phyloP scores from a whole-genome alignment of 129 eudicot genomes.

The Centella asiatica region DNA sequence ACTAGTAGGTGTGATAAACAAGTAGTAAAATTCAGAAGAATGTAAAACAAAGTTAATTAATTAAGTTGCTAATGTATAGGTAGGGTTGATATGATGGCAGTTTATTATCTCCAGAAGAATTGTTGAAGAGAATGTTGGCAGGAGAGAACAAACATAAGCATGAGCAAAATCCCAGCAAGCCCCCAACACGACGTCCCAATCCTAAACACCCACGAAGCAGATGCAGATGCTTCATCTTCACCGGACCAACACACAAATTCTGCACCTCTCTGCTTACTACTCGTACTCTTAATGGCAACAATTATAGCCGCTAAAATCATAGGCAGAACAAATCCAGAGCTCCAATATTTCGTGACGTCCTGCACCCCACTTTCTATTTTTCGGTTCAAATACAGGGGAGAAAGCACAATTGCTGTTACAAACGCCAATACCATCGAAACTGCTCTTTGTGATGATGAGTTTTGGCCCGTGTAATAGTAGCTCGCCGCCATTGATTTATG shows the following conservation, averaged over 20 bases:
- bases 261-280: constrained; percentile 1
- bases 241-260: not conserved
- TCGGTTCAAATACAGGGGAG: constrained; percentile 54
- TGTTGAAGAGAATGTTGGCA: constrained; percentile 69
- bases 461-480: constrained; percentile 17
- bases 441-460: constrained; percentile 38
- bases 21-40: too few species aligned
- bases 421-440: constrained; percentile 65
- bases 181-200: constrained; percentile 77
- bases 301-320: constrained; percentile 62
- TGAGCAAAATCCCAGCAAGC: constrained; percentile 51
- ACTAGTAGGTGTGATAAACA: too few species aligned
- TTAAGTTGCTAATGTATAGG: too few species aligned
- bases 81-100: too few species aligned
- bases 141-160: constrained; percentile 57
- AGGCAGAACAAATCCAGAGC: constrained; percentile 71
- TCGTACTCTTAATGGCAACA: constrained; percentile 70
- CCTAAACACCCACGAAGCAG: constrained; percentile 29
- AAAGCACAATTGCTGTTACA: constrained; percentile 51
- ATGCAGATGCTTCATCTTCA: too few species aligned
- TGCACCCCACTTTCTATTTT: constrained; percentile 28
- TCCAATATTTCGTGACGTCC: too few species aligned
- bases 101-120: constrained; percentile 63
- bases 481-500: constrained; percentile 21
- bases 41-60: too few species aligned